phyloP scores from a whole-genome alignment of 805 yeast genomes.

The Wickerhamomyces chaumierensis region DNA sequence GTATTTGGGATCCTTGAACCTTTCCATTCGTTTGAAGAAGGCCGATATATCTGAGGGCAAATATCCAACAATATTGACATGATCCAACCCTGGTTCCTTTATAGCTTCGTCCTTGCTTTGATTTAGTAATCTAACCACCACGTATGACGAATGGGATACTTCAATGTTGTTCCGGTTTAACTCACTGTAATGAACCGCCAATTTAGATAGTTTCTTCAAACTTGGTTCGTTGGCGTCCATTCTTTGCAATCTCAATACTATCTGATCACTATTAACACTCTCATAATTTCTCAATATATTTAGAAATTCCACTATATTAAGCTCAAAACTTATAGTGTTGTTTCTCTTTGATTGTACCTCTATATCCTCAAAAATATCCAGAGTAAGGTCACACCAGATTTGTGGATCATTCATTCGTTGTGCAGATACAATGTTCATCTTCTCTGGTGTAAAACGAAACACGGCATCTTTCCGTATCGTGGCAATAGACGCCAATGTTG shows the following conservation, averaged over 20 bases:
- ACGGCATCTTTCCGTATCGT: slow-evolving; percentile 44
- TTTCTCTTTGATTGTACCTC: slow-evolving; percentile 35
- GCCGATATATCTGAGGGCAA: slow-evolving; percentile 35
- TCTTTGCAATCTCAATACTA: slow-evolving; percentile 39
- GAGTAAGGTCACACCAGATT: slow-evolving; percentile 50
- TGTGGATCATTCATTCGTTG: slow-evolving; percentile 45
- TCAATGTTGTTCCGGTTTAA: slow-evolving; percentile 32
- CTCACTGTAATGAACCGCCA: slow-evolving; percentile 40
- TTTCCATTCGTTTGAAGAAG: slow-evolving; percentile 51
- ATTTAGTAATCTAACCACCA: slow-evolving; percentile 59
- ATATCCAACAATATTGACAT: slow-evolving; percentile 43
- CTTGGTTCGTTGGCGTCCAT: slow-evolving; percentile 14
- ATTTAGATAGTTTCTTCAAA: slow-evolving; percentile 40
- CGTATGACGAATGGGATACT: slow-evolving; percentile 44
- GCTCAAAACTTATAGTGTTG: slow-evolving; percentile 46
- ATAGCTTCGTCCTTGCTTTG: slow-evolving; percentile 39
- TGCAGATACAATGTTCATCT: slow-evolving; percentile 39
- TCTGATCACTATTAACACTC: slow-evolving; percentile 35
- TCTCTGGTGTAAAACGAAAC: slow-evolving; percentile 40
- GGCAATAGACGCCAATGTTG: slow-evolving; percentile 37
- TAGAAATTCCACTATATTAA: slow-evolving; percentile 47
- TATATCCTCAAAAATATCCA: slow-evolving; percentile 21
- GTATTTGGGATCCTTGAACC: slow-evolving; percentile 44
- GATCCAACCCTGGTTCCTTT: slow-evolving; percentile 51
- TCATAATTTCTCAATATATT: slow-evolving; percentile 50